These are phyloP conservation scores for Colletotrichum orchidophilum DNA, from an alignment of 2,329 filamentous ascomycete genomes.

Conservation along the genomic window DNA sequence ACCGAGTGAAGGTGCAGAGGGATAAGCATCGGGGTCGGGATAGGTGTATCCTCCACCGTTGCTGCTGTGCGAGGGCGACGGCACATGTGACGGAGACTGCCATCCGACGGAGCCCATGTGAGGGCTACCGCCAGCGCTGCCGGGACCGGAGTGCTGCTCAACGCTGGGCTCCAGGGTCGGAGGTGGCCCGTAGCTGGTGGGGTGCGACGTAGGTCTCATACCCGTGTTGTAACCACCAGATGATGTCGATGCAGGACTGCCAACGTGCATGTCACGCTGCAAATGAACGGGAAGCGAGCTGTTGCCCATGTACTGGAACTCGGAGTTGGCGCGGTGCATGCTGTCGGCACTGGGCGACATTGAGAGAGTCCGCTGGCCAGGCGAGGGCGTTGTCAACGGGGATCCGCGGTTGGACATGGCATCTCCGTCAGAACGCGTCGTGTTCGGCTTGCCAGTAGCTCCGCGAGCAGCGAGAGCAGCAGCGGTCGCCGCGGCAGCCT, in stretches of 20 bases:
- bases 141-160: slow-evolving; percentile 73
- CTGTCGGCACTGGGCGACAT: slow-evolving; percentile 79
- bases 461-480: slow-evolving; percentile 76
- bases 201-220: slow-evolving; percentile 84
- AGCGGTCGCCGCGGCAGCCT: slow-evolving; percentile 88
- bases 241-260: slow-evolving; percentile 75
- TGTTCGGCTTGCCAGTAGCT: slow-evolving; percentile 48
- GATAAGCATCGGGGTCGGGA: slow-evolving; percentile 81
- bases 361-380: slow-evolving; percentile 80
- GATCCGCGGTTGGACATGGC: slow-evolving; percentile 77
- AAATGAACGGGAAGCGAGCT: slow-evolving; percentile 86
- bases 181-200: slow-evolving; percentile 82
- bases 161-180: slow-evolving; percentile 86
- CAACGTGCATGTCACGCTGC: slow-evolving; percentile 76
- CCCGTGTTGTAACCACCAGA: slow-evolving; percentile 66
- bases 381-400: slow-evolving; percentile 83
- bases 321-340: slow-evolving; percentile 70
- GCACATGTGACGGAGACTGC: slow-evolving; percentile 83
- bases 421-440: slow-evolving; percentile 75
- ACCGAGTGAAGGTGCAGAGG: slow-evolving; percentile 64
- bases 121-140: slow-evolving; percentile 83
- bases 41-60: slow-evolving; percentile 74
- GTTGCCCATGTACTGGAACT: slow-evolving; percentile 81
- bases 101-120: slow-evolving; percentile 85
- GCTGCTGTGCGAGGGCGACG: slow-evolving; percentile 73